A percentile compares a stretch with the other conserved stretches of the same genome.
These are phyloP conservation scores for Ustilago tritici DNA, from an alignment of 1,284 basidiomycete species.

Conservation along the genomic window DNA sequence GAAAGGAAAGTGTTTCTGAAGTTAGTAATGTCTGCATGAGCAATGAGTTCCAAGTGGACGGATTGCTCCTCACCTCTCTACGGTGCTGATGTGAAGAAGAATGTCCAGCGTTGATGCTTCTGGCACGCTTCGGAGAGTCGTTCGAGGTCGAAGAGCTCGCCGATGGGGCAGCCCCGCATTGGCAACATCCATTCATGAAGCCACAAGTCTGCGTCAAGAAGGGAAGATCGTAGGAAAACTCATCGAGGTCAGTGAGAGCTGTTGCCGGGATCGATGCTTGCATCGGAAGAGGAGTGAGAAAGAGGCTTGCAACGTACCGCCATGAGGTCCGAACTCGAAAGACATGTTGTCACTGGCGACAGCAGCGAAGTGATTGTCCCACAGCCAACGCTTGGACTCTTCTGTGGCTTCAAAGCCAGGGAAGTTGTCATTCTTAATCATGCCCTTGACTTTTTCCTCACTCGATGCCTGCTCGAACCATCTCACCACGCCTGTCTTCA, in stretches of 20 bases:
- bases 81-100: conserved; percentile 53
- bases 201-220: conserved; percentile 31
- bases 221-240: neutral
- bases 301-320: conserved; percentile 19
- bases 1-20: neutral
- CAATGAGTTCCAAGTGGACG: neutral
- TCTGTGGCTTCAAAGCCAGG: conserved; percentile 45
- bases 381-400: conserved; percentile 42
- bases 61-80: conserved; percentile 26
- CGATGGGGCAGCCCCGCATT: conserved; percentile 49
- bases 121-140: conserved; percentile 32
- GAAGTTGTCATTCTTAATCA: conserved; percentile 48
- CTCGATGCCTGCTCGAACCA: conserved; percentile 40
- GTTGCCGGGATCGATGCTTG: neutral
- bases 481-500: conserved; percentile 41
- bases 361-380: conserved; percentile 49
- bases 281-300: neutral
- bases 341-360: conserved; percentile 44
- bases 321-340: conserved; percentile 46
- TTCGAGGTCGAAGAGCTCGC: conserved; percentile 50
- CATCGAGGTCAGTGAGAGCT: neutral
- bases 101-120: conserved; percentile 44
- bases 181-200: conserved; percentile 48
- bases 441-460: conserved; percentile 29
- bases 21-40: neutral